Base-by-base conservation (phyloP, 2,329 filamentous ascomycete species). In the Pseudogymnoascus sp. region DNA sequence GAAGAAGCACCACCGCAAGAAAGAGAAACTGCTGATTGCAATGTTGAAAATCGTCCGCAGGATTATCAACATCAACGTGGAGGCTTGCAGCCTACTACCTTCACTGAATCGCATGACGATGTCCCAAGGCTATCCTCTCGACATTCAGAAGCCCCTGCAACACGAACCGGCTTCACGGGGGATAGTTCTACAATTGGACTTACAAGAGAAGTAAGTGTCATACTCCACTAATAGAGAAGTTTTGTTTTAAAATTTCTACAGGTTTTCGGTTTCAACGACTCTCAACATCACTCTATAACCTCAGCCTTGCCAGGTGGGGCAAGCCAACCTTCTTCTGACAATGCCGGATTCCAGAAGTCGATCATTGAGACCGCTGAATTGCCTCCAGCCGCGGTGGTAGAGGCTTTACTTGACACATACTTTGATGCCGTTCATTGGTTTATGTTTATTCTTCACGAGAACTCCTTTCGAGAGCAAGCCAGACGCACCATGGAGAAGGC, bases 341-440 rank as follows among this genome's bases (percentile, higher is more conserved):
- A 38, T 38, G 37, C n/a, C n/a, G n/a, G 37, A 38, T 16, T 38
- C 37, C 37, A 38, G 37, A 14, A 38, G n/a, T 16, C n/a, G 14
- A 38, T 16, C n/a, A 38, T 14, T 38, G 37, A 38, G n/a, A 38
- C 37, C n/a, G n/a, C 37, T 16, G 26, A 28, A 38, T 22, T 26
- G 11, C 61, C 61, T 70, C 0, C n/a, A 61, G 2, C 53, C 6
- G 66, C 73, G 19, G 68, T 66, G 2, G 69, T 69, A 4, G 35
- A 59, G 11, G 24, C 72, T 12, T 65, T 76, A 7, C 68, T 76
- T 5, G 71, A 75, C 40, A 76, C 31, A 24, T 76, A 76, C 59
- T 77, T 77, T 65, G 72, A 76, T 60, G 69, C 71, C n/a, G 69
- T 73, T 0, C 75, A 77, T 40, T 77, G 75, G 75, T 77, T 76